A percentile compares a stretch with the other conserved stretches of the same genome.
Evolutionary conservation across 2,329 filamentous ascomycete species (phyloP).

Genomic region (Cladophialophora immunda): DNA sequence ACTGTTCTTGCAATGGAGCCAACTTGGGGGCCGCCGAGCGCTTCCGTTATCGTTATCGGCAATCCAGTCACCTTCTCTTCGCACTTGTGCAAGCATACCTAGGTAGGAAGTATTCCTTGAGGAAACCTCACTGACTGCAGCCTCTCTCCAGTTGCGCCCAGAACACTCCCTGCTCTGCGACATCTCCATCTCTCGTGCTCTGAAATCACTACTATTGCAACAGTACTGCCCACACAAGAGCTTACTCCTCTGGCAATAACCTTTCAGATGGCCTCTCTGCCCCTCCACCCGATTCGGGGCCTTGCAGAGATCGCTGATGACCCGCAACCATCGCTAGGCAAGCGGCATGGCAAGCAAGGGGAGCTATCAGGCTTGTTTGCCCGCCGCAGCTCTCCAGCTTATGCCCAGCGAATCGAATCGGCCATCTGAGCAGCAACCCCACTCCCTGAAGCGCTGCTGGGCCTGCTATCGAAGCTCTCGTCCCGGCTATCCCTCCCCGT

Average conservation of each 20-base stretch:
- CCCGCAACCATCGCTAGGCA: slow-evolving; percentile 11
- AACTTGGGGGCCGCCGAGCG: background rate
- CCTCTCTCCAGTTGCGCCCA: too few species aligned
- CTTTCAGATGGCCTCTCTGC: background rate
- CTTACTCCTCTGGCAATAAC: background rate
- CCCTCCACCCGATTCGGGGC: background rate
- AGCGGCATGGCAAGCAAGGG: slow-evolving; percentile 10
- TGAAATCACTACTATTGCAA: background rate
- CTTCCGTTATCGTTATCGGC: background rate
- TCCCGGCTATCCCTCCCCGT: slow-evolving; percentile 9
- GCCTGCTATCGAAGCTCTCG: slow-evolving; percentile 31
- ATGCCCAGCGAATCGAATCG: slow-evolving; percentile 24
- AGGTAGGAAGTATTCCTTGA: too few species aligned
- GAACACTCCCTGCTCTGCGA: too few species aligned
- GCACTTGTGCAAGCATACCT: too few species aligned
- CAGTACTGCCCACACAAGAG: background rate
- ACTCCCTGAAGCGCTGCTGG: slow-evolving; percentile 8
- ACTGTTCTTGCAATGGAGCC: too few species aligned
- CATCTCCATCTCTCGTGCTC: background rate
- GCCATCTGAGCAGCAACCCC: background rate
- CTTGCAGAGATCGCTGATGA: slow-evolving; percentile 19
- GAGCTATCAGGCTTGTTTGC: slow-evolving; percentile 7
- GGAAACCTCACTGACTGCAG: too few species aligned
- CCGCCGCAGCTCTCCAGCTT: slow-evolving; percentile 14
- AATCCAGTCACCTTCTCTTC: background rate